Conservation (phyloP, 2,329 filamentous ascomycete genomes). For the Cladorrhinum sp. region DNA sequence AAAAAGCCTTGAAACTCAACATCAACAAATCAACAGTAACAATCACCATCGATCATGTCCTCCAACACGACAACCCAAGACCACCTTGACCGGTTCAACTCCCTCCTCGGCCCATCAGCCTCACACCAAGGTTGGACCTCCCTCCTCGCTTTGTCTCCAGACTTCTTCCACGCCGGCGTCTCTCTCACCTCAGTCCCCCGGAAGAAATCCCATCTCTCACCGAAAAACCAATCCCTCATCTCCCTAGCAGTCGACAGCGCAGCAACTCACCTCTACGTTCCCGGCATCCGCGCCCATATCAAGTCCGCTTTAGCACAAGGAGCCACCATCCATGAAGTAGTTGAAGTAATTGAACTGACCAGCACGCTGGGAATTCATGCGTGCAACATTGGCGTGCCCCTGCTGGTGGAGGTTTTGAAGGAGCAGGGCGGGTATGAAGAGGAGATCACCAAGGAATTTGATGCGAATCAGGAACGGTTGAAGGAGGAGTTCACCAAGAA, state of each 20-base stretch:
- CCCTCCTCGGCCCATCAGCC: constrained; percentile 21
- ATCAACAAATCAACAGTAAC: background rate
- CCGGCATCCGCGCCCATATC: constrained; percentile 41
- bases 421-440: constrained; percentile 36
- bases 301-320: constrained; percentile 38
- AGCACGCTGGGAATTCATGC: constrained; percentile 46
- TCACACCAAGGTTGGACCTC: constrained; percentile 30
- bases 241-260: constrained; percentile 42
- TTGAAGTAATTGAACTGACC: constrained; percentile 44
- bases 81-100: constrained; percentile 17
- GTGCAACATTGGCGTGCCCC: constrained; percentile 44
- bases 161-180: constrained; percentile 29
- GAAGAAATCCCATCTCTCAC: constrained; percentile 33
- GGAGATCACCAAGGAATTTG: constrained; percentile 34
- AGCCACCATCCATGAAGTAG: constrained; percentile 40
- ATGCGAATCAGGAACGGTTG: constrained; percentile 36
- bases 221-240: constrained; percentile 43
- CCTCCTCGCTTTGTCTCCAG: constrained; percentile 26
- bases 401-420: constrained; percentile 44
- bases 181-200: constrained; percentile 29
- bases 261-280: constrained; percentile 43
- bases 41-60: background rate
- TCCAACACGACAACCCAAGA: background rate
- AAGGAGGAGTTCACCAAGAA: constrained; percentile 43
- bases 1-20: background rate